Evolutionary conservation across 169 alveolate genomes (phyloP), one percentile per base, ranked within the genome.

Genomic region (Plasmodium gonderi): DNA sequence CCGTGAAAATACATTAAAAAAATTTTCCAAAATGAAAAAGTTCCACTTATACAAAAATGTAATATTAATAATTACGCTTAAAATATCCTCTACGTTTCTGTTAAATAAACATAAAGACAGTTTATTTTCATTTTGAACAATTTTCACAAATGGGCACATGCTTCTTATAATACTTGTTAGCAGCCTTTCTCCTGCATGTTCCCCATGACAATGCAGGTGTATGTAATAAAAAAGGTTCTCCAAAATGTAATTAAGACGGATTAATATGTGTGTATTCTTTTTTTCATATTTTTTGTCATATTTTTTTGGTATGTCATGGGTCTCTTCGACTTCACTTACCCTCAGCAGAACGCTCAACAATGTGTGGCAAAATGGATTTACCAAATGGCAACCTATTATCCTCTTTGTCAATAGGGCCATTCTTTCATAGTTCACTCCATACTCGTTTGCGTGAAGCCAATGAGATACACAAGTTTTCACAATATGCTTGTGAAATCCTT

Each of bases 181-280:
- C 12, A 83, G 82, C 6, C 17, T 69, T 72, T 83, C 64, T 17
- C 83, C 54, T 0, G 17, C 92, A 20, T 12, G 9, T 29, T 45
- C 76, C 42, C 44, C 76, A 47, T 44, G 42, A 49, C 83, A 69
- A 64, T 69, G 40, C 74, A 83, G 26, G 44, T 83, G 92, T 3
- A 83, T 12, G 31, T 83, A 74, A 49, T 83, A 83, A 17, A 83
- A 83, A 11, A 83, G 75, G 31, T 72, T 68, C 77, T 83, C 83
- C 14, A 83, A 23, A 36, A 72, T 33, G 29, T 45, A 9, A 76
- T 72, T 83, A 54, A 74, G 31, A 38, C 65, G 26, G 44, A 54
- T 12, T 33, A 83, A 29, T 20, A 7, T 77, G 9, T 23, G 42
- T 49, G 9, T 12, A n/a, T 83, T 42, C 40, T 23, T 36, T 20